These are phyloP conservation scores for Paramecium pentaurelia DNA, from an alignment of 73 alveolate species.

Conservation along the genomic window DNA sequence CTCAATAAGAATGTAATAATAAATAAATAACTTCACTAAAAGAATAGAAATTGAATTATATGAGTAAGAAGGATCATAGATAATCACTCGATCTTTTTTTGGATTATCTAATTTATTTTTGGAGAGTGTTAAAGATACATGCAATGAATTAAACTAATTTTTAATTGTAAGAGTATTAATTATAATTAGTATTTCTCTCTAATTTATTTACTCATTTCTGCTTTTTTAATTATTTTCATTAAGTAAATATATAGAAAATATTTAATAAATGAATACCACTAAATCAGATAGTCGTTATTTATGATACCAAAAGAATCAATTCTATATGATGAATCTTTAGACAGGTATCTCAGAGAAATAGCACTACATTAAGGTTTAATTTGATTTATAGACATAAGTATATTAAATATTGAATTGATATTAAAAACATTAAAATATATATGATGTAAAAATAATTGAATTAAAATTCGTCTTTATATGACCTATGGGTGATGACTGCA, in stretches of 20 bases:
- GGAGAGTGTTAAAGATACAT: background rate
- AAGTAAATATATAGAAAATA: background rate
- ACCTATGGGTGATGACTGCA: background rate
- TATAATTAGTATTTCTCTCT: background rate
- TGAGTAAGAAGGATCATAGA: conserved; percentile 5
- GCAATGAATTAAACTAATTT: background rate
- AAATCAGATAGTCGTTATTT: background rate
- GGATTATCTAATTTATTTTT: background rate
- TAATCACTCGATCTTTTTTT: background rate
- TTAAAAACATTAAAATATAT: background rate
- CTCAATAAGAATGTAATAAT: background rate
- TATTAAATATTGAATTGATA: background rate
- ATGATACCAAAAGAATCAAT: background rate
- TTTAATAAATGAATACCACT: background rate
- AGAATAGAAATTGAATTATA: background rate
- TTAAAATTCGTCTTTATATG: background rate
- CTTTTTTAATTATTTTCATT: background rate
- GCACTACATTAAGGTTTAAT: background rate
- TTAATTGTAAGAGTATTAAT: background rate
- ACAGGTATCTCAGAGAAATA: background rate
- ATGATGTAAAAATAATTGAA: background rate
- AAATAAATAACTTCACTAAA: conserved; percentile 16
- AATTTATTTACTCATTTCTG: background rate
- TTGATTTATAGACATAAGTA: background rate
- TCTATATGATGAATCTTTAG: background rate